These are phyloP conservation scores for Dictyostelium discoideum DNA, from an alignment of 78 protist genomes.

Conservation along the genomic window dicty_2.7 NC_007091.3:4221501-4222000, in stretches of 20 bases:
- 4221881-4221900: not conserved
- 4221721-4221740: not conserved
- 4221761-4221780: not conserved
- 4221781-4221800: not conserved
- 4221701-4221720: not conserved
- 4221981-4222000: constrained; percentile 17
- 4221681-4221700: not conserved
- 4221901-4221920: constrained; percentile 32
- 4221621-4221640: constrained; percentile 33
- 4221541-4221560: constrained; percentile 40
- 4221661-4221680: constrained; percentile 12
- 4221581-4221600: constrained; percentile 36
- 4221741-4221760: not conserved
- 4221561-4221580: not conserved
- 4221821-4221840: too few relatives aligned
- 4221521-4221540: not conserved
- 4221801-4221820: not conserved
- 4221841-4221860: not conserved
- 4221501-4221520: constrained; percentile 49
- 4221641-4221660: constrained; percentile 41
- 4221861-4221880: not conserved
- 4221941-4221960: constrained; percentile 44
- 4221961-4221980: not conserved
- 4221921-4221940: constrained; percentile 8
- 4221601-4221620: constrained; percentile 61